Base-by-base conservation (phyloP, 192 early-diverging fungal species). In the Coemansia sp. region DNA sequence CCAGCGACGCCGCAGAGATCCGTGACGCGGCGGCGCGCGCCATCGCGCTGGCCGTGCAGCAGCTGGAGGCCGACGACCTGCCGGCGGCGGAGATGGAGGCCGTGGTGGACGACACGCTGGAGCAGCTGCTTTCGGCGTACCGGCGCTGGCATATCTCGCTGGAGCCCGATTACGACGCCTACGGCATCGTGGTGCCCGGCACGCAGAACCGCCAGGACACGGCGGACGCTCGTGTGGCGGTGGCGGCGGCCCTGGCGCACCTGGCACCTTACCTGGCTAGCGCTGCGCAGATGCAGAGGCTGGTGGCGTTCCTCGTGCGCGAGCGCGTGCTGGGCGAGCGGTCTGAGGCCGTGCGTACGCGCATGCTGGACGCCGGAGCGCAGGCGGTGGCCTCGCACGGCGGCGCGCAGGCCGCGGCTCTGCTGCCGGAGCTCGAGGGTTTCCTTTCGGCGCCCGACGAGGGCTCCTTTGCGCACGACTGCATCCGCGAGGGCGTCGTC, bases 401-500 rank as follows among this genome's bases (percentile, higher is more conserved):
- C 30, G 80, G 87, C 12, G 54, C 62, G 33, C 82, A 85, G 59
- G 83, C 90, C 10, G 73, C 81, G 21, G 71, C 80, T 1, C 72
- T 99, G 46, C 58, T 99, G 61, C 81, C 84, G 7, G 72, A 87
- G 9, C 92, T 96, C 58, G 89, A 96, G 59, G 66, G 66, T 18
- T 93, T 92, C 53, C 81, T 96, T 50, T 80, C 81, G 10, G 77
- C 82, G 62, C 85, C 85, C n/a, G 87, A 87, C 37, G 71, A 73
- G 30, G 81, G 89, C 24, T 85, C 86, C 0, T 85, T 88, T 55
- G 82, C 85, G 10, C 85, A 93, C 49, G 96, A 99, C 75, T 80
- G 80, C 47, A 91, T 97, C 55, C 89, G 94, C 38, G 91, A 97
- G 71, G 85, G 89, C 24, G 91, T 90, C 10, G 95, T 99, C 22